Base-by-base conservation (phyloP, 495 filamentous ascomycete species). In the Aspergillus kassunensis region DNA sequence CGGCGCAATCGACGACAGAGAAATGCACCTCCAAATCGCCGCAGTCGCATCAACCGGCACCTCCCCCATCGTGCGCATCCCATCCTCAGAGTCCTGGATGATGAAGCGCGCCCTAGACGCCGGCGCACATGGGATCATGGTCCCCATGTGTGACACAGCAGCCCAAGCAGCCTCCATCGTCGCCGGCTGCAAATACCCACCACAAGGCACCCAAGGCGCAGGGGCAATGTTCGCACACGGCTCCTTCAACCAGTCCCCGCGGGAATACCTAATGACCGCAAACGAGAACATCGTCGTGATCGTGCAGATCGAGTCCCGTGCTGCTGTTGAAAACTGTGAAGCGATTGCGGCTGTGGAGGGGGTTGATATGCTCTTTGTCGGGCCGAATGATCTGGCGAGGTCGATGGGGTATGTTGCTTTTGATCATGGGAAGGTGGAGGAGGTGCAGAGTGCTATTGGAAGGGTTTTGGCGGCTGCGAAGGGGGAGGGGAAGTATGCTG, bases 21-120 rank as follows among this genome's bases (percentile, higher is more conserved):
- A 91, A 63, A 36, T 31, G 44, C 41, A n/a, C 12, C 65, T 64
- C 54, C 67, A 24, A 59, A 54, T 33, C 66, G 68, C 47, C 23
- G 83, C 84, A 10, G 81, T 88, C 44, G 82, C 83, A 4, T 75
- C 82, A 19, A 77, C 81, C 53, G 80, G 79, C 24, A 4, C 24
- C 24, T 27, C 24, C 24, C 85, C 86, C 2, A 76, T 90, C 53
- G 82, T 89, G 35, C 77, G 85, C 46, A 79, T 87, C 3, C 80
- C 84, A 5, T 82, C 81, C 44, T 74, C 78, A 23, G 82, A 85
- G 64, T 73, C 79, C 9, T 87, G 76, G 78, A 86, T 90, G 81
- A 80, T 90, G 44, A 90, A 88, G 71, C 79, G 85, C 75, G 84
- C 84, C 5, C 72, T 88, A 18, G 85, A 89, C 64, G 69, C 80